phyloP scores from a whole-genome alignment of 108 stramenopile genomes.

The Pinguiococcus pyrenoidosus region DNA sequence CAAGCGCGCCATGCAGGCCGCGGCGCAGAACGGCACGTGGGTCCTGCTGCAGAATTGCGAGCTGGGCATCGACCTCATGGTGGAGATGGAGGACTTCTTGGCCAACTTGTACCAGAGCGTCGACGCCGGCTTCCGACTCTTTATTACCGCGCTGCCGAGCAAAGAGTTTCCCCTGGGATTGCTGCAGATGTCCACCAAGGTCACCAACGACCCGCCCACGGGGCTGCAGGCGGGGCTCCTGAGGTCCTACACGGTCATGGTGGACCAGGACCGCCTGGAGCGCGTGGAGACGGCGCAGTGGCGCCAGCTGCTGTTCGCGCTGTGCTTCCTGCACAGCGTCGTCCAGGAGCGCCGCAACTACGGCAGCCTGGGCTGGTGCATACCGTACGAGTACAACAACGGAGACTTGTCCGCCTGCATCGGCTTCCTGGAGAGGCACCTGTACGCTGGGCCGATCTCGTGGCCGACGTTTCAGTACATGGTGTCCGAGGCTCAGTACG shows the following conservation, averaged over 20 bases:
- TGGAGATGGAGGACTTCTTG: slow-evolving; percentile 65
- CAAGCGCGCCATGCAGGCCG: slow-evolving; percentile 65
- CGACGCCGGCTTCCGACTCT: slow-evolving; percentile 70
- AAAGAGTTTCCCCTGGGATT: slow-evolving; percentile 69
- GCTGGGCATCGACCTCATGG: slow-evolving; percentile 65
- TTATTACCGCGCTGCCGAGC: slow-evolving; percentile 73
- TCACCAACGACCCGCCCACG: slow-evolving; percentile 74
- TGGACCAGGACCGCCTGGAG: slow-evolving; percentile 78
- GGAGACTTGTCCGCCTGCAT: slow-evolving; percentile 76
- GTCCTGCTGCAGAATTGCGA: slow-evolving; percentile 82
- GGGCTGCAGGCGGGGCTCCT: slow-evolving; percentile 70
- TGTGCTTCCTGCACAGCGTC: slow-evolving; percentile 73
- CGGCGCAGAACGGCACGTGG: slow-evolving; percentile 73
- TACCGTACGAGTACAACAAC: slow-evolving; percentile 79
- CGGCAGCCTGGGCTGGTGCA: slow-evolving; percentile 76
- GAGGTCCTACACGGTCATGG: slow-evolving; percentile 68
- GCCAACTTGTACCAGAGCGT: slow-evolving; percentile 49
- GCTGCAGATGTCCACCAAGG: slow-evolving; percentile 83
- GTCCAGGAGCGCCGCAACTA: slow-evolving; percentile 81
- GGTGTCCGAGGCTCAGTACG: slow-evolving; percentile 79
- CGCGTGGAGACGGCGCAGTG: slow-evolving; percentile 70
- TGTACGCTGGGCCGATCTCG: slow-evolving; percentile 71
- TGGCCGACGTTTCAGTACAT: slow-evolving; percentile 83
- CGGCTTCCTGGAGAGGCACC: slow-evolving; percentile 71
- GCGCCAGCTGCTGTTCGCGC: slow-evolving; percentile 65